phyloP scores from a whole-genome alignment of 768 basidiomycete species.

The Hygrocybe coccinea region DNA sequence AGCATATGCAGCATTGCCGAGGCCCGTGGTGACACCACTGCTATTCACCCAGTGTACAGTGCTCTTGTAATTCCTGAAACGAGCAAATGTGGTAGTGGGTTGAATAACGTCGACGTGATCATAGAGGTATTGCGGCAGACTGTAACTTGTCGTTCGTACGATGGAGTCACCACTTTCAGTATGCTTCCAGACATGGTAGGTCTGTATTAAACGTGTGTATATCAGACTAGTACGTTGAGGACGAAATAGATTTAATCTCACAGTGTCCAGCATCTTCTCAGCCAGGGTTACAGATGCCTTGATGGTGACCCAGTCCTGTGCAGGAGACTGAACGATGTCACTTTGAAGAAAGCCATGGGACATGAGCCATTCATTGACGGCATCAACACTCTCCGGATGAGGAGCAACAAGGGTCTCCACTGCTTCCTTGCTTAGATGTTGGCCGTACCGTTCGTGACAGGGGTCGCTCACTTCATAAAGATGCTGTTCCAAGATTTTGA shows the following conservation, averaged over 20 bases:
- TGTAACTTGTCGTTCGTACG: slow-evolving; percentile 65
- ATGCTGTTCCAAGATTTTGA: slow-evolving; percentile 45
- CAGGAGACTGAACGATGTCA: slow-evolving; percentile 51
- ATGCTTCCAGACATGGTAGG: slow-evolving; percentile 61
- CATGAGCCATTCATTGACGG: slow-evolving; percentile 59
- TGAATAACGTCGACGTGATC: slow-evolving; percentile 63
- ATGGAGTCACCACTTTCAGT: slow-evolving; percentile 46
- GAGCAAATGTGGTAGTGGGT: slow-evolving; percentile 66
- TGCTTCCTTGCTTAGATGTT: slow-evolving; percentile 58
- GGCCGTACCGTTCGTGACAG: slow-evolving; percentile 48
- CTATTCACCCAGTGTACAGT: slow-evolving; percentile 33
- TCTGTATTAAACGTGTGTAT: slow-evolving; percentile 31
- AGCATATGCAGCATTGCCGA: neutral
- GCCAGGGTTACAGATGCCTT: slow-evolving; percentile 53
- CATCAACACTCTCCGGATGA: slow-evolving; percentile 44
- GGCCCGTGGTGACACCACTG: neutral
- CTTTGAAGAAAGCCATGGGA: slow-evolving; percentile 48
- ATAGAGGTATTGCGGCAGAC: slow-evolving; percentile 55
- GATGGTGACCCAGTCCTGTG: slow-evolving; percentile 65
- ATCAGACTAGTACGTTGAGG: neutral
- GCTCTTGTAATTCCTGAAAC: slow-evolving; percentile 39
- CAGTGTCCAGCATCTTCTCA: slow-evolving; percentile 69
- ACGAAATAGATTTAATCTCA: slow-evolving; percentile 27
- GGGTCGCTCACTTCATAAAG: slow-evolving; percentile 59
- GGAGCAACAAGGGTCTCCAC: slow-evolving; percentile 61